Evolutionary conservation across 306 rosid genomes (phyloP).

Genomic region (Trifolium fragiferum): DNA sequence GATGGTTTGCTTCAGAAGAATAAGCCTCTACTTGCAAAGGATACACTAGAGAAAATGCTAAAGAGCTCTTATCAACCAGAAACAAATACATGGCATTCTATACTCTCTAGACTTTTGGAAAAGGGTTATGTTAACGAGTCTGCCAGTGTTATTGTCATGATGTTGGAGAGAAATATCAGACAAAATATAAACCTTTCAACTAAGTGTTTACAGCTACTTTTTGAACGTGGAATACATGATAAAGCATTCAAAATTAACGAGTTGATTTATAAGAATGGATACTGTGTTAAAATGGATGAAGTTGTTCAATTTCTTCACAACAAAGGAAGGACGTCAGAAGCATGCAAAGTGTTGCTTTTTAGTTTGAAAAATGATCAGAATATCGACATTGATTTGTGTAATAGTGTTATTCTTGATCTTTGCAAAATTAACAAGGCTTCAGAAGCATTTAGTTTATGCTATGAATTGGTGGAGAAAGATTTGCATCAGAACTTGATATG

Average conservation of each 20-base stretch:
- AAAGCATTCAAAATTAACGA: conserved; percentile 64
- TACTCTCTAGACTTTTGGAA: conserved; percentile 68
- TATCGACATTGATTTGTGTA: conserved; percentile 49
- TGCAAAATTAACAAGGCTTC: conserved; percentile 58
- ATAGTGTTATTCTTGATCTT: conserved; percentile 60
- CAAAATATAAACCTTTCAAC: conserved; percentile 78
- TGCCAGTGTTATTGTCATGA: conserved; percentile 56
- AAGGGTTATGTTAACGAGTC: conserved; percentile 64
- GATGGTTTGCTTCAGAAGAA: conserved; percentile 67
- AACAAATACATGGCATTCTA: conserved; percentile 68
- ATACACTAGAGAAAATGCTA: conserved; percentile 78
- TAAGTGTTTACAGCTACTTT: conserved; percentile 61
- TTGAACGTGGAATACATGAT: conserved; percentile 53
- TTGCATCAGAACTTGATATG: conserved; percentile 64
- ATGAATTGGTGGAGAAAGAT: conserved; percentile 65
- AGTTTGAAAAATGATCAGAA: conserved; percentile 57
- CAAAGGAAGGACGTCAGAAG: conserved; percentile 62
- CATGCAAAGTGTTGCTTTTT: conserved; percentile 62
- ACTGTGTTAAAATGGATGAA: conserved; percentile 62
- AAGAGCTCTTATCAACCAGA: conserved; percentile 73
- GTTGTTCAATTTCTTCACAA: conserved; percentile 58
- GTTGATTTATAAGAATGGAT: conserved; percentile 72
- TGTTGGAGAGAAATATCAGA: conserved; percentile 72
- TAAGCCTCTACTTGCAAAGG: conserved; percentile 75
- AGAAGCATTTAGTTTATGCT: conserved; percentile 78